Evolutionary conservation across 179 eudicot species (phyloP).

Genomic region (Corrigiola litoralis): DNA sequence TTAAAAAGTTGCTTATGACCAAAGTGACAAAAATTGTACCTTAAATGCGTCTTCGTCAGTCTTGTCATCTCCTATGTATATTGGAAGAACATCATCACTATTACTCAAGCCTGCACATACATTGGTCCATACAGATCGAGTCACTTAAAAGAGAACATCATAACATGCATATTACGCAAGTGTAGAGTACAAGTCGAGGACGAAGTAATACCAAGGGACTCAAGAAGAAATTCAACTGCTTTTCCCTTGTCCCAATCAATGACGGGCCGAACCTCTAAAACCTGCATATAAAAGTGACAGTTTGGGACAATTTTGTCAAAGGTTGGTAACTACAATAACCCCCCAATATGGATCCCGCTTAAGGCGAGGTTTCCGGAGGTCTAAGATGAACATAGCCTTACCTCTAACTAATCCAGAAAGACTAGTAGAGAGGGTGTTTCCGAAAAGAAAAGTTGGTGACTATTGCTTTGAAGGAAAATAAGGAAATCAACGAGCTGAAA

Average conservation of each 20-base stretch:
- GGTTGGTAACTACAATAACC: too few species aligned
- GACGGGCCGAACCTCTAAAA: conserved; percentile 87
- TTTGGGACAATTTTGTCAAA: not conserved
- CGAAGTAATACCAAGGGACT: conserved; percentile 49
- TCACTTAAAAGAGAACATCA: not conserved
- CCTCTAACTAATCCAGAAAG: too few species aligned
- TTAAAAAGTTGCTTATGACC: too few species aligned
- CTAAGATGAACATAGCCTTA: too few species aligned
- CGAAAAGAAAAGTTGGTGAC: too few species aligned
- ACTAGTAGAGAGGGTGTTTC: too few species aligned
- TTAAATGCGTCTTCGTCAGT: conserved; percentile 91
- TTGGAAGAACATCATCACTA: conserved; percentile 60
- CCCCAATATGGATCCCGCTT: too few species aligned
- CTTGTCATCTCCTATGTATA: conserved; percentile 77
- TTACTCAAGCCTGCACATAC: conserved; percentile 18
- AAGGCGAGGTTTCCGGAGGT: too few species aligned
- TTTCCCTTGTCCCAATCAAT: conserved; percentile 87
- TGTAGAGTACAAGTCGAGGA: not conserved
- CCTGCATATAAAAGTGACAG: conserved; percentile 30
- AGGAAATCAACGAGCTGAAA: not conserved
- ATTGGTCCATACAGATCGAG: not conserved
- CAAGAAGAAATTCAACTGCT: conserved; percentile 81
- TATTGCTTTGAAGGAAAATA: too few species aligned
- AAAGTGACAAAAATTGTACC: too few species aligned
- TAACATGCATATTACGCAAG: not conserved